Base-by-base conservation (phyloP, 345 rosid genomes). In the Salix exigua region DNA sequence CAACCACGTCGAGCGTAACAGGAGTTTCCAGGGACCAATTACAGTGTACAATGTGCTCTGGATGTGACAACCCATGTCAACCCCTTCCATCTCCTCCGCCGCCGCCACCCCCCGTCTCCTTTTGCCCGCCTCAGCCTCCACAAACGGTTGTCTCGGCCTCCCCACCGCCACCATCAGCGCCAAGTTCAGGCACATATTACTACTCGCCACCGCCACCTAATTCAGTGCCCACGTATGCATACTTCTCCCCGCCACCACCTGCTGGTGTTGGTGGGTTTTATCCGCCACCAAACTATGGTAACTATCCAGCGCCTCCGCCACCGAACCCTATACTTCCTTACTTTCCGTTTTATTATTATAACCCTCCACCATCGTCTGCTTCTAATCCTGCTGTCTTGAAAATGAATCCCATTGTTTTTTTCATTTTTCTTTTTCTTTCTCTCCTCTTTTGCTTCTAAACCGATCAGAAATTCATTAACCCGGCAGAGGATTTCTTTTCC, bases 21-120 rank as follows among this genome's bases (percentile, higher is more conserved):
- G 61, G 80, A 21, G 55, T 72, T 4, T 77, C 85, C 50, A 83
- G 75, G 77, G 78, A 83, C 30, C 85, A 83, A 72, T 50, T 77
- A n/a, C 40, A 73, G 50, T 86, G 86, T 78, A 65, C 79, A 61
- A 77, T 79, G 83, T 86, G 88, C 66, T 13, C 67, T 16, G 31
- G 72, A 11, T 86, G 88, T 26, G 82, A 79, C 4, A 83, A 79
- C 44, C 86, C 88, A 17, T 86, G 86, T 33, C 79, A 76, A 50
- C 83, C 85, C 30, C 63, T 58, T 7, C 80, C 86, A 13, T 70
- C 78, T 28, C 84, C 86, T 11, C 88, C 86, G 7, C 84, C 80
- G 2, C 64, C 78, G 0, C 53, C 78, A 3, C 82, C 80, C 18
- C 73, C 66, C 7, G 55, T 68, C 44, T 21, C 67, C 13, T 30